These are phyloP conservation scores for Saccharomyces hybrid DNA, from an alignment of 1,139 yeast species.

Conservation along the genomic window DNA sequence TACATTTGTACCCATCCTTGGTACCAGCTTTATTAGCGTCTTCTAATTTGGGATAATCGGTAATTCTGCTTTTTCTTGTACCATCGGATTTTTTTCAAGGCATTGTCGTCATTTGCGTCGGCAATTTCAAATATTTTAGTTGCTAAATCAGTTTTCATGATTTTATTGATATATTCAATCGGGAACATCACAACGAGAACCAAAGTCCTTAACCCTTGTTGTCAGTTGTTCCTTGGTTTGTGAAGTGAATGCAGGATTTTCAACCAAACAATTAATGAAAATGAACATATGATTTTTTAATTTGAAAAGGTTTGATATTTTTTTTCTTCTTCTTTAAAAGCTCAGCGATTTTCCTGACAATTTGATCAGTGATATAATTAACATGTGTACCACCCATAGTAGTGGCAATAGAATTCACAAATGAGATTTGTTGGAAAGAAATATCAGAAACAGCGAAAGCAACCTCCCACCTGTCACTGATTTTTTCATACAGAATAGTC, in stretches of 20 bases:
- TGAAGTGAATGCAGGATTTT: conserved; percentile 94
- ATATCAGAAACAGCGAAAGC: conserved; percentile 94
- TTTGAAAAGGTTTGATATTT: conserved; percentile 79
- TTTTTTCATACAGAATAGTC: conserved; percentile 69
- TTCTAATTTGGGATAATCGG: conserved; percentile 82
- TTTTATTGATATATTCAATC: conserved; percentile 68
- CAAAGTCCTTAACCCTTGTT: conserved; percentile 81
- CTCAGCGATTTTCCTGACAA: conserved; percentile 67
- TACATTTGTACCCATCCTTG: conserved; percentile 82
- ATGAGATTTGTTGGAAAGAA: conserved; percentile 85
- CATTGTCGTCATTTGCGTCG: conserved; percentile 79
- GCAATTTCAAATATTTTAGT: conserved; percentile 80
- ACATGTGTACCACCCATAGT: conserved; percentile 97
- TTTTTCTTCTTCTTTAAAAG: conserved; percentile 63
- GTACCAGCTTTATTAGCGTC: conserved; percentile 98
- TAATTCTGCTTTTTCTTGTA: conserved; percentile 70
- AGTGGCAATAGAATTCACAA: conserved; percentile 95
- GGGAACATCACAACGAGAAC: conserved; percentile 64
- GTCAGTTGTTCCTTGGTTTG: conserved; percentile 96
- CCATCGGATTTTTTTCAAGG: conserved; percentile 90
- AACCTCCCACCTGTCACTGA: conserved; percentile 85
- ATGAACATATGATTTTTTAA: conserved; percentile 85
- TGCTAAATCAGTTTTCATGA: conserved; percentile 70
- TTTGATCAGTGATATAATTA: conserved; percentile 75
- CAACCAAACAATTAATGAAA: conserved; percentile 85